Percentiles rank a stretch among this genome's conserved stretches.
These are phyloP conservation scores for Candida broadrunensis DNA, from an alignment of 805 yeast species.

Conservation along the genomic window DNA sequence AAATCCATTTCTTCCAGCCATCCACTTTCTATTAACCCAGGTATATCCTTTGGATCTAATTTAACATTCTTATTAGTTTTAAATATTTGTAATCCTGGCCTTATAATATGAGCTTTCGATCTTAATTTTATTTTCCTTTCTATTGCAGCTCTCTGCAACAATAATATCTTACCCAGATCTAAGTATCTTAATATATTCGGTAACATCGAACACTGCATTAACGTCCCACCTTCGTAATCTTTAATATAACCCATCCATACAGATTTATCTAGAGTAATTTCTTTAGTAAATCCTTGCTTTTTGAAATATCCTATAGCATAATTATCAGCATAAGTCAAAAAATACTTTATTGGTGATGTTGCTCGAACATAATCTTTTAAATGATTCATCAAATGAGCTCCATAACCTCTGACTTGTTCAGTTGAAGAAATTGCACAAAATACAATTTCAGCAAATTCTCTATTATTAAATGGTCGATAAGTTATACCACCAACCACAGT, in stretches of 20 bases:
- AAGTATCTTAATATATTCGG: constrained; percentile 79
- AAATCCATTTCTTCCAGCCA: constrained; percentile 99
- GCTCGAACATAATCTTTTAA: constrained; percentile 91
- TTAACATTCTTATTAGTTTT: constrained; percentile 41
- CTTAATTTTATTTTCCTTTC: constrained; percentile 76
- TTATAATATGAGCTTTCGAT: constrained; percentile 73
- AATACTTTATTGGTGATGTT: constrained; percentile 80
- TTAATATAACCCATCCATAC: constrained; percentile 99
- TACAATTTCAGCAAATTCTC: constrained; percentile 96
- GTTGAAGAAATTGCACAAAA: constrained; percentile 97
- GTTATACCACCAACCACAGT: constrained; percentile 98
- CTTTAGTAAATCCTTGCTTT: constrained; percentile 97
- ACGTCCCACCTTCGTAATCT: constrained; percentile 98
- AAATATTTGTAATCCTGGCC: constrained; percentile 79
- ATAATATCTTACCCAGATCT: constrained; percentile 80
- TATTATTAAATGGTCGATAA: constrained; percentile 85
- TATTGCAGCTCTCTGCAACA: constrained; percentile 89
- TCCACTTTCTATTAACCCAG: constrained; percentile 90
- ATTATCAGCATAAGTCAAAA: constrained; percentile 95
- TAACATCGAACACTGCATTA: constrained; percentile 95
- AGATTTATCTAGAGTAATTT: constrained; percentile 77
- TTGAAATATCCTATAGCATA: constrained; percentile 98
- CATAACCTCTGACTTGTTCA: constrained; percentile 97
- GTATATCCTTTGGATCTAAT: constrained; percentile 77
- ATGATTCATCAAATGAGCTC: constrained; percentile 98